Evolutionary conservation across 495 filamentous ascomycete species (phyloP).

Genomic region (Pyrenula massariospora): DNA sequence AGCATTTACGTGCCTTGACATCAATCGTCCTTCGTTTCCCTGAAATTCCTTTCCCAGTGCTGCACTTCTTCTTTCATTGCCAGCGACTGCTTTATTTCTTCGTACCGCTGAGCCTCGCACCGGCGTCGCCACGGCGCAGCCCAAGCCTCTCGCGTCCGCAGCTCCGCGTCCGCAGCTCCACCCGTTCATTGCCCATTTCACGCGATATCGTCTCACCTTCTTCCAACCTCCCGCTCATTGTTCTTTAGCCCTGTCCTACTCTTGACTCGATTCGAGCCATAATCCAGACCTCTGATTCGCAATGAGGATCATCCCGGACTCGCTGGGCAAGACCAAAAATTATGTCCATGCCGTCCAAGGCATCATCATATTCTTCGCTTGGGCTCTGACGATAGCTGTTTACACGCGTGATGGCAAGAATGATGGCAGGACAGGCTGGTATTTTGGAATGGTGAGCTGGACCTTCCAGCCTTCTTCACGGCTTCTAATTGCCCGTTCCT

Average conservation of each 20-base stretch:
- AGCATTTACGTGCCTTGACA: no score
- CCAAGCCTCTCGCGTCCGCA: background rate
- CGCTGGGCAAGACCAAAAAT: conserved; percentile 23
- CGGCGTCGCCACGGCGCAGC: background rate
- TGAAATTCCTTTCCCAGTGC: no score
- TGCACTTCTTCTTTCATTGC: background rate
- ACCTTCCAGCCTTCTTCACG: background rate
- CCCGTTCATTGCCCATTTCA: background rate
- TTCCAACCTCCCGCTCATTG: background rate
- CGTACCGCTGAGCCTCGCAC: background rate
- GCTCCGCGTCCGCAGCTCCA: background rate
- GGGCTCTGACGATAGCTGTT: conserved; percentile 61
- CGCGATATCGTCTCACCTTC: background rate
- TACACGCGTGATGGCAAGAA: conserved; percentile 52
- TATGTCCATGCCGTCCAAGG: conserved; percentile 44
- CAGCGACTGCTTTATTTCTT: background rate
- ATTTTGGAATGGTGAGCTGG: conserved; percentile 60
- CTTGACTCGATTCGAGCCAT: no score
- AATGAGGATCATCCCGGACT: background rate
- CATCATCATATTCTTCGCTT: conserved; percentile 56
- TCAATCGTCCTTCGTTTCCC: no score
- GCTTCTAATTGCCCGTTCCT: background rate
- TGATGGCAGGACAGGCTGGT: conserved; percentile 62
- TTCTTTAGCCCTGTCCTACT: background rate
- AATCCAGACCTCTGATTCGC: background rate